Base-by-base conservation (phyloP, 2,329 filamentous ascomycete species). In the Leptodontidium sp. region DNA sequence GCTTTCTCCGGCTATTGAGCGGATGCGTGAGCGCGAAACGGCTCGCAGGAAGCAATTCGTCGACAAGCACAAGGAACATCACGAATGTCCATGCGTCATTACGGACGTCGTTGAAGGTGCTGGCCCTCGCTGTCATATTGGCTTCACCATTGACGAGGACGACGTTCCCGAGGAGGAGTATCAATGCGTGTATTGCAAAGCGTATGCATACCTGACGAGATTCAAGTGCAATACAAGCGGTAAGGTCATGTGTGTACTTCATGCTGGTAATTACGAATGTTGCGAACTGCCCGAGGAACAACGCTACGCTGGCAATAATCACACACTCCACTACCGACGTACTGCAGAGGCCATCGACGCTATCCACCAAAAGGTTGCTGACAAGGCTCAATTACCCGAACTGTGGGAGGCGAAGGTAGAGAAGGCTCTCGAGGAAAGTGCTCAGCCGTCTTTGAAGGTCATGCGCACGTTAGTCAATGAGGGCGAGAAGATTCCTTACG, bases 401-500 rank as follows among this genome's bases (percentile, higher is more conserved):
- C 84, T 86, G 11, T 99, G 96, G 96, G 90, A 93, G 75, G 91
- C 94, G 67, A 98, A 97, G 81, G 91, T 97, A 74, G 91, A 95
- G 73, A 92, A 90, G 77, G 84, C 94, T 64, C 86, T 98, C 70
- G 91, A 94, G 67, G 93, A 97, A 74, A 93, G 93, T 77, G 87
- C 92, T 50, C 92, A 88, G 63, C 96, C 96, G 68, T 90, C 94
- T 68, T 86, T 99, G 59, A 98, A 97, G 82, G 85, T 90, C 74
- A 85, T 99, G 75, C 91, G 95, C 72, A 89, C 90, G 61, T 85
- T 99, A 66, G 85, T 98, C 68, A 91, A 91, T 78, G 96, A 99
- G 84, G 96, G 96, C 80, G 96, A 99, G 82, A 94, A 93, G 80
- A 98, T 99, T 77, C 94, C 95, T 68, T 97, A 93, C 84, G 91